Percentiles rank a stretch among this genome's conserved stretches.
These are phyloP conservation scores for Starmera dryadoides DNA, from an alignment of 805 yeast genomes.

Conservation along the genomic window DNA sequence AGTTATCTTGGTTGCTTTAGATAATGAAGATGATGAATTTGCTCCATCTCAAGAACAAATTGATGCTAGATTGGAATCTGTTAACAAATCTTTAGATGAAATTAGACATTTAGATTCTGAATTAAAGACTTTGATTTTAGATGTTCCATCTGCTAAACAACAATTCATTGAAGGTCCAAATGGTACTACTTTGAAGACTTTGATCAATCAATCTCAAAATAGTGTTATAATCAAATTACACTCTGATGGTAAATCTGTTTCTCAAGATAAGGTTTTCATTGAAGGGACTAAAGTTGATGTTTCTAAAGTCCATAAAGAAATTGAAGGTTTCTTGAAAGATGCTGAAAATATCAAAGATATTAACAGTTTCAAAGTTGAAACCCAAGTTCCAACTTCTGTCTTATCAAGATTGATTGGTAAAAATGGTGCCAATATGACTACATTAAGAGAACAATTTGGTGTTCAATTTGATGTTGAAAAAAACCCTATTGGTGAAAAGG, in stretches of 20 bases:
- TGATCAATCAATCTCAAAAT: conserved; percentile 24
- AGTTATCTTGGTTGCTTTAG: conserved; percentile 48
- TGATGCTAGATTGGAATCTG: conserved; percentile 43
- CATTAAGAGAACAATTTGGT: conserved; percentile 64
- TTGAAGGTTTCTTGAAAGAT: conserved; percentile 48
- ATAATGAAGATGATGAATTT: conserved; percentile 53
- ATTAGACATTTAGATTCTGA: conserved; percentile 52
- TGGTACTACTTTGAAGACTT: conserved; percentile 45
- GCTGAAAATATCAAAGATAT: conserved; percentile 42
- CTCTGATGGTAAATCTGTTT: conserved; percentile 25
- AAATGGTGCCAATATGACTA: conserved; percentile 68
- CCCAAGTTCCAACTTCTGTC: conserved; percentile 58
- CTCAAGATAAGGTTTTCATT: conserved; percentile 48
- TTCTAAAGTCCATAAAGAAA: conserved; percentile 40
- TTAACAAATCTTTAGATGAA: conserved; percentile 44
- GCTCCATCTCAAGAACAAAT: conserved; percentile 62
- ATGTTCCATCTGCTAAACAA: conserved; percentile 50
- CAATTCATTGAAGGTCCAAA: conserved; percentile 53
- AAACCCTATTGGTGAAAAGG: conserved; percentile 34
- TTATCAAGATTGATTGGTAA: conserved; percentile 85
- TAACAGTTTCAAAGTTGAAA: conserved; percentile 32
- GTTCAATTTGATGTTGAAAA: conserved; percentile 71
- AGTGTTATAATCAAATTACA: conserved; percentile 41
- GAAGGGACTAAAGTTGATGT: conserved; percentile 70
- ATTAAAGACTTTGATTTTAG: conserved; percentile 43